These are phyloP conservation scores for Zymoseptoria tritici DNA, from an alignment of 2,329 filamentous ascomycete genomes.

Conservation along the genomic window DNA sequence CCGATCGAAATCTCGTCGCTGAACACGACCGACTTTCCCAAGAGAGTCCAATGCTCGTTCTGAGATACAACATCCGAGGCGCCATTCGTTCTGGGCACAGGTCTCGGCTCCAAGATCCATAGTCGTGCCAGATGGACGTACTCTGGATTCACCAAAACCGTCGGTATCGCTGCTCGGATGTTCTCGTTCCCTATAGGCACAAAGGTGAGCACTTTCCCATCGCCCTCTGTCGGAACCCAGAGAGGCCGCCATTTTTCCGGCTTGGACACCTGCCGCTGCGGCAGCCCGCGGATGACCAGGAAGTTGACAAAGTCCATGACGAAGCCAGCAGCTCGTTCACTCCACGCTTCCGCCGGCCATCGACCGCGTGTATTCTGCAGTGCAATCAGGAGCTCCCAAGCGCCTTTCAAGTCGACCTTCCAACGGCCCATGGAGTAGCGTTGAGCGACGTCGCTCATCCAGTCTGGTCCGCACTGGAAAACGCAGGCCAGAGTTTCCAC, in stretches of 20 bases:
- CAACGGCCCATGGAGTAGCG: conserved; percentile 27
- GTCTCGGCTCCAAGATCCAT: conserved; percentile 35
- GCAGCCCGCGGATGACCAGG: conserved; percentile 28
- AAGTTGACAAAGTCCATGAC: conserved; percentile 31
- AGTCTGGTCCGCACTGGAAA: conserved; percentile 34
- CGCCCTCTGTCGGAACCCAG: conserved; percentile 17
- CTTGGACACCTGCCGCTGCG: conserved; percentile 23
- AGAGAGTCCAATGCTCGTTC: conserved; percentile 31
- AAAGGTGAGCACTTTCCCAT: conserved; percentile 26
- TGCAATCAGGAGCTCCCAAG: conserved; percentile 28
- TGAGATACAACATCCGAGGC: conserved; percentile 2
- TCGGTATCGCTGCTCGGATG: conserved; percentile 23
- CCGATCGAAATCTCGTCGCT: conserved; percentile 29
- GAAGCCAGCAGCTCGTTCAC: conserved; percentile 24
- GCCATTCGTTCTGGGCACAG: neutral
- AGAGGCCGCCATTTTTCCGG: conserved; percentile 26
- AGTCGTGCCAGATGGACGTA: conserved; percentile 27
- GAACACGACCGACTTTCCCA: conserved; percentile 36
- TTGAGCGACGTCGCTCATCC: conserved; percentile 31
- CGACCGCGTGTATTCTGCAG: conserved; percentile 30
- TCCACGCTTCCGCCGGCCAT: conserved; percentile 27
- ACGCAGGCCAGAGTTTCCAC: conserved; percentile 36
- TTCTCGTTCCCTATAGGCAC: conserved; percentile 18
- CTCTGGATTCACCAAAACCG: conserved; percentile 24
- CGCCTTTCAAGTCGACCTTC: conserved; percentile 25